phyloP scores from a whole-genome alignment of 805 yeast species.

The Cyberlindnera mycetangii region DNA sequence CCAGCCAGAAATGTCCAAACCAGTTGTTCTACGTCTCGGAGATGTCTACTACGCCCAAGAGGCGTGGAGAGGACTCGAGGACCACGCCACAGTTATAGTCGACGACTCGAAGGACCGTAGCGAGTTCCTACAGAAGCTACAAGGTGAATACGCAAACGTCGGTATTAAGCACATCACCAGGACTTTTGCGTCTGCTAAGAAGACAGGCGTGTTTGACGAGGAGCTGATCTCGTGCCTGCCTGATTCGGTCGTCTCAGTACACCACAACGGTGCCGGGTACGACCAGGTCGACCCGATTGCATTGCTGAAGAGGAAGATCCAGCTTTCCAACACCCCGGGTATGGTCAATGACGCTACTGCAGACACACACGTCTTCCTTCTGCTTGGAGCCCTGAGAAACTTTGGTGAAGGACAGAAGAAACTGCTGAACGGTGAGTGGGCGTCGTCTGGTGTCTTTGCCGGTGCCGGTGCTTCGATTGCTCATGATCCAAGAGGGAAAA shows the following conservation, averaged over 20 bases:
- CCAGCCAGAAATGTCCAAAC: constrained; percentile 37
- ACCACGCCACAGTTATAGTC: constrained; percentile 45
- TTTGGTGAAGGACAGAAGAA: constrained; percentile 58
- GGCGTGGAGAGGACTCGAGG: constrained; percentile 58
- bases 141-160: constrained; percentile 29
- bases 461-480: constrained; percentile 62
- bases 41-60: constrained; percentile 54
- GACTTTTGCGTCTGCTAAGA: constrained; percentile 47
- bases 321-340: constrained; percentile 61
- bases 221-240: constrained; percentile 60
- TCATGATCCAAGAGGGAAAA: constrained; percentile 70
- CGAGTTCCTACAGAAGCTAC: constrained; percentile 34
- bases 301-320: constrained; percentile 50
- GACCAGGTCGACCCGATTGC: constrained; percentile 65
- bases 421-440: constrained; percentile 63
- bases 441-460: constrained; percentile 27
- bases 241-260: constrained; percentile 44
- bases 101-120: constrained; percentile 37
- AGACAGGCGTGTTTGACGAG: constrained; percentile 64
- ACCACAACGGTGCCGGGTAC: constrained; percentile 74
- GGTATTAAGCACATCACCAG: constrained; percentile 40
- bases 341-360: constrained; percentile 73
- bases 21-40: constrained; percentile 67
- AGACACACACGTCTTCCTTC: constrained; percentile 60
- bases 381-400: constrained; percentile 64